These are phyloP conservation scores for Fusarium subglutinans DNA, from an alignment of 2,329 filamentous ascomycete genomes.

Conservation along the genomic window DNA sequence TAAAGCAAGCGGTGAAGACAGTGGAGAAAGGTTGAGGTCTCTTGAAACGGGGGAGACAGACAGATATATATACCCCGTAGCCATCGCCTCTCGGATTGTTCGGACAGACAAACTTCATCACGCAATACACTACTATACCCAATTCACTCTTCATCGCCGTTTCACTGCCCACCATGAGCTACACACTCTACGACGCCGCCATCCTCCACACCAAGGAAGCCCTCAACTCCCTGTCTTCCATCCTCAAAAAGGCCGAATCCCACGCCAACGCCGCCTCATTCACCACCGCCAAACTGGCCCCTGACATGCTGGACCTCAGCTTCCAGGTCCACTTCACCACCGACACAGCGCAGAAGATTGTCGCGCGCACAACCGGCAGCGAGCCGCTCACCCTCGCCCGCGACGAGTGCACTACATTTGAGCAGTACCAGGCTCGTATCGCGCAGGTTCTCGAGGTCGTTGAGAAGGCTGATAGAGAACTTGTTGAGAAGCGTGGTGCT, in stretches of 20 bases:
- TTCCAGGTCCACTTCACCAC: constrained; percentile 52
- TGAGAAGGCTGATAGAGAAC: constrained; percentile 45
- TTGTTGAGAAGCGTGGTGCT: constrained; percentile 46
- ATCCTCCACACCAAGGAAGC: constrained; percentile 46
- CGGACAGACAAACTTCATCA: constrained; percentile 15
- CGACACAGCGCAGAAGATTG: constrained; percentile 45
- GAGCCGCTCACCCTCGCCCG: constrained; percentile 41
- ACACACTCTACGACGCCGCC: constrained; percentile 54
- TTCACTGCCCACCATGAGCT: constrained; percentile 46
- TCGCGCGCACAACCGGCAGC: constrained; percentile 47
- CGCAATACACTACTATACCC: constrained; percentile 27
- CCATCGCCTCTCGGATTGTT: not conserved
- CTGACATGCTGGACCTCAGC: constrained; percentile 56
- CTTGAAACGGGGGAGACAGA: not conserved
- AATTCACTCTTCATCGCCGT: not conserved
- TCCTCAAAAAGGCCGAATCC: constrained; percentile 51
- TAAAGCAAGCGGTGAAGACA: constrained; percentile 25
- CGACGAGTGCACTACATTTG: constrained; percentile 47
- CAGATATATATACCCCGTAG: constrained; percentile 20
- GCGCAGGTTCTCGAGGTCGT: constrained; percentile 44
- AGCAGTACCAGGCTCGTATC: constrained; percentile 49
- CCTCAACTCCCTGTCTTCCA: constrained; percentile 45
- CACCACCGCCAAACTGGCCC: constrained; percentile 46
- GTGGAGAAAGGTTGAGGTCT: not conserved
- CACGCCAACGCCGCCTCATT: constrained; percentile 47